Evolutionary conservation across 805 yeast genomes (phyloP).

Genomic region (Candida broadrunensis): DNA sequence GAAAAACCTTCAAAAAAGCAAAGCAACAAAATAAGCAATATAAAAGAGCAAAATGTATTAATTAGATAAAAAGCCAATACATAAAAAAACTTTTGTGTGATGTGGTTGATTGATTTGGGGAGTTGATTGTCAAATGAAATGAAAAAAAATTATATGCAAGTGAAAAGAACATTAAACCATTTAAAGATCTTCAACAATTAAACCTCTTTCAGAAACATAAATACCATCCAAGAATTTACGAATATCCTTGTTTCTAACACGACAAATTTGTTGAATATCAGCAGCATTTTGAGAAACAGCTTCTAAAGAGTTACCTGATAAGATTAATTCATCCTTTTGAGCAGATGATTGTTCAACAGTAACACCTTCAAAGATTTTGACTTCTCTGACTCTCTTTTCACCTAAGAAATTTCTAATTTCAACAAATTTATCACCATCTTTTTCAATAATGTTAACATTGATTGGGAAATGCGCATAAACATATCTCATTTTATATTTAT

Average conservation of each 20-base stretch:
- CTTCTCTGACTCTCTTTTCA: slow-evolving; percentile 94
- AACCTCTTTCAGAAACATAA: slow-evolving; percentile 95
- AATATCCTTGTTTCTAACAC: slow-evolving; percentile 99
- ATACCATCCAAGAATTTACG: slow-evolving; percentile 99
- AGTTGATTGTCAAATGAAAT: background rate
- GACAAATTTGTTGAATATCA: slow-evolving; percentile 95
- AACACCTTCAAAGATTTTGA: slow-evolving; percentile 88
- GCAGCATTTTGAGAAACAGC: slow-evolving; percentile 98
- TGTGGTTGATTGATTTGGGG: background rate
- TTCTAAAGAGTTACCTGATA: slow-evolving; percentile 95
- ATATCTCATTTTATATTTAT: slow-evolving; percentile 99
- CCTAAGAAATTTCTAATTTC: slow-evolving; percentile 99
- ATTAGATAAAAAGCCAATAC: slow-evolving; percentile 10
- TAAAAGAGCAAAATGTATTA: slow-evolving; percentile 21
- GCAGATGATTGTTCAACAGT: slow-evolving; percentile 72
- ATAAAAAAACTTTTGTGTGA: slow-evolving; percentile 1
- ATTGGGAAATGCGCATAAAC: slow-evolving; percentile 99
- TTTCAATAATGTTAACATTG: slow-evolving; percentile 87
- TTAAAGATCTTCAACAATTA: slow-evolving; percentile 63
- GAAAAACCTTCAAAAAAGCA: background rate
- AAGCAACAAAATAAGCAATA: too few species aligned
- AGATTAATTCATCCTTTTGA: slow-evolving; percentile 92
- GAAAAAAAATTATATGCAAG: background rate
- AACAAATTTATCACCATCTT: slow-evolving; percentile 69
- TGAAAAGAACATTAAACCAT: background rate